Percentiles rank a stretch among this genome's conserved stretches.
Conservation (phyloP, 106 monocot species). For the Allium cepa region DNA sequence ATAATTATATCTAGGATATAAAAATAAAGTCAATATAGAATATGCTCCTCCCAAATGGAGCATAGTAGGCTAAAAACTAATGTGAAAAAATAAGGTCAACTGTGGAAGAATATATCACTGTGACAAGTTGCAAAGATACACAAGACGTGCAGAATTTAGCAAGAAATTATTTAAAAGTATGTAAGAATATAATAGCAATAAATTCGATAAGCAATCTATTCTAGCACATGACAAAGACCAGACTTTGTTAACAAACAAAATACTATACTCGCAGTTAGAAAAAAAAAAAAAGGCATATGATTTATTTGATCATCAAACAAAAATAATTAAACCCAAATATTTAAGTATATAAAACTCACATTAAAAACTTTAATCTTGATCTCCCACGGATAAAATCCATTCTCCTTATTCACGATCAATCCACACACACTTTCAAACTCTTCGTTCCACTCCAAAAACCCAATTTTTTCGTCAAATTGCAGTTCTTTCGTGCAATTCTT, state of each 20-base stretch:
- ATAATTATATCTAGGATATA: no score
- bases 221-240: no score
- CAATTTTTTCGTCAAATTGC: constrained; percentile 6
- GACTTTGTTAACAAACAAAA: not conserved
- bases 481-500: constrained; percentile 54
- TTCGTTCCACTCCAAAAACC: constrained; percentile 30
- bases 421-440: constrained; percentile 40
- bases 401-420: constrained; percentile 40
- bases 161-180: no score
- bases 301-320: not conserved
- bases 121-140: no score
- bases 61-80: no score
- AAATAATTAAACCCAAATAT: not conserved
- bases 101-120: no score
- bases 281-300: not conserved
- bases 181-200: no score
- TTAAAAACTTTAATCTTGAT: constrained; percentile 51
- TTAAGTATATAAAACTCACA: constrained; percentile 29
- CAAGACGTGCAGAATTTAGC: no score
- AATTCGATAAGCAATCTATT: no score
- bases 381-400: constrained; percentile 62
- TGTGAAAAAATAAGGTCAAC: no score
- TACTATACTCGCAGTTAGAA: not conserved
- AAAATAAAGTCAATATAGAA: no score
- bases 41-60: no score